phyloP scores from a whole-genome alignment of 495 filamentous ascomycete genomes.

The Neurospora sp. region DNA sequence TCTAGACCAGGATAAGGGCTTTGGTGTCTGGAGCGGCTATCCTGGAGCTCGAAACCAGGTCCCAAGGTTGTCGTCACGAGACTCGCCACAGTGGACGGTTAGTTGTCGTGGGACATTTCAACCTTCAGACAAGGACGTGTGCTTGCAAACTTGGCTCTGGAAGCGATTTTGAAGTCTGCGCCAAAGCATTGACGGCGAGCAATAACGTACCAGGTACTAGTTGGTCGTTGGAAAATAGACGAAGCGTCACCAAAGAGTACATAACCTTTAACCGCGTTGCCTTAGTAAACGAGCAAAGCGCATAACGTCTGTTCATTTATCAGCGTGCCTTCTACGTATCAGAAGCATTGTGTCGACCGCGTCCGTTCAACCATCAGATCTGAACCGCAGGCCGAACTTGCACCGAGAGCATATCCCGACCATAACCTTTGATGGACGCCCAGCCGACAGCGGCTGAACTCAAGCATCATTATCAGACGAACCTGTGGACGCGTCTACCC shows the following conservation, averaged over 20 bases:
- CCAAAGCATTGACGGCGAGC: not conserved
- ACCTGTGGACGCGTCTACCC: constrained; percentile 28
- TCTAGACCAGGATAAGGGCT: not conserved
- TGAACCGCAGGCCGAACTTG: constrained; percentile 7
- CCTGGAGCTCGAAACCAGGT: not conserved
- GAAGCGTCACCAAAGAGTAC: not conserved
- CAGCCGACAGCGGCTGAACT: constrained; percentile 40
- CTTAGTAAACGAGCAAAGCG: not conserved
- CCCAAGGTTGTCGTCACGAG: not conserved
- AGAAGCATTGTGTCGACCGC: constrained; percentile 3
- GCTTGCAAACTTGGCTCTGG: constrained; percentile 2
- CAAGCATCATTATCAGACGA: constrained; percentile 38
- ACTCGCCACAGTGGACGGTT: constrained; percentile 1
- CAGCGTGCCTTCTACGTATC: not conserved
- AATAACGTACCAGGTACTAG: not conserved
- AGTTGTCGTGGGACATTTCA: not conserved
- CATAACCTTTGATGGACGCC: constrained; percentile 40
- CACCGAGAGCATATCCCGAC: constrained; percentile 11
- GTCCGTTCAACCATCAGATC: constrained; percentile 6
- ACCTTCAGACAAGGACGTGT: not conserved
- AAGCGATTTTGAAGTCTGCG: not conserved
- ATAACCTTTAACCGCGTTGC: constrained; percentile 3
- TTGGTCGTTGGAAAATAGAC: not conserved
- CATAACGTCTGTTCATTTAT: not conserved
- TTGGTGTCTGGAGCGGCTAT: not conserved